Evolutionary conservation across 176 grass and related monocot genomes (phyloP), one percentile per base, ranked within the genome.

Genomic region (Rhipidocladum racemiflorum): DNA sequence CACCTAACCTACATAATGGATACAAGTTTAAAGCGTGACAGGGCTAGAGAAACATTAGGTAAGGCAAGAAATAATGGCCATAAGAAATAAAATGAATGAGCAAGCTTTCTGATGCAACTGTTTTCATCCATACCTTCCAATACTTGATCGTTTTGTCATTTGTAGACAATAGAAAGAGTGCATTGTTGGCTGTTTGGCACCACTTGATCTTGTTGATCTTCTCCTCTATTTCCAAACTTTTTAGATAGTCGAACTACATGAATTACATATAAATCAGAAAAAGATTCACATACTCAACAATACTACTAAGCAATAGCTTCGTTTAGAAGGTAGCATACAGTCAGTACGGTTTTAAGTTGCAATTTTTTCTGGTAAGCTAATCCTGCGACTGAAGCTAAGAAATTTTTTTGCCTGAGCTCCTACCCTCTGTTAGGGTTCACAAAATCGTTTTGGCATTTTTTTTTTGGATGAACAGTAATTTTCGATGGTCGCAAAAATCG

Each of bases 151-250:
- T 96, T 88, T 96, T 96, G 69, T 96, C 93, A 92, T 95, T 95
- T 78, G 93, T 92, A 75, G 93, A 95, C 72, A 95, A 89, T 71
- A 95, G 80, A 68, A 90, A 95, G 55, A 88, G 83, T 55, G 90
- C 87, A 78, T 86, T 88, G 78, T 95, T 95, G 75, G 90, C 78
- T 74, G 90, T 92, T 75, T 95, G 87, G 65, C 90, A 90, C 93
- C 93, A 95, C 77, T 85, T 92, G 59, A 95, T 95, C 88, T 90
- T 95, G 88, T 95, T 95, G 65, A 95, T 95, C 74, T 95, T 95
- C 80, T 95, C 93, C 77, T 96, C 93, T 88, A 96, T 96, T 91
- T 96, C 93, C 90, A 96, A 90, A 91, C 93, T 96, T 90, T 96
- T 96, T 61, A 96, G 93, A 78, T 96, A 96, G 71, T 96, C 93